A percentile compares a stretch with the other conserved stretches of the same genome.
Conservation (phyloP, 2,329 filamentous ascomycete genomes). For the Trichoderma oligosporum region DNA sequence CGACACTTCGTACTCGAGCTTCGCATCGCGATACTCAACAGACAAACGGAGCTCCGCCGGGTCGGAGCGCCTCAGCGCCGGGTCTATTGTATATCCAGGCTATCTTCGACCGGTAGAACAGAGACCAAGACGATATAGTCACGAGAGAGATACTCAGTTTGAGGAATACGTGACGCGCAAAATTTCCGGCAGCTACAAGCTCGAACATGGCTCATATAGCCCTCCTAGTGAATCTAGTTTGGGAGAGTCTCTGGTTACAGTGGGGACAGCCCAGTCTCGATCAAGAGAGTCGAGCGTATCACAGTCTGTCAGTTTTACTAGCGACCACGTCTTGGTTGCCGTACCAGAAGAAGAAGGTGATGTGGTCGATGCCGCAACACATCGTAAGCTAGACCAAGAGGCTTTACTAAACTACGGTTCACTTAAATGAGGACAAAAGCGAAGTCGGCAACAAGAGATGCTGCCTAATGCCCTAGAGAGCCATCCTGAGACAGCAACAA, state of each 20-base stretch:
- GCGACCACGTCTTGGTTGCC: slow-evolving; percentile 36
- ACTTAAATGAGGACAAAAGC: not conserved
- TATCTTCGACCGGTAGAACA: slow-evolving; percentile 25
- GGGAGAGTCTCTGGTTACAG: slow-evolving; percentile 7
- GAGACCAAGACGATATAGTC: slow-evolving; percentile 37
- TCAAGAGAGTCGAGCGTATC: slow-evolving; percentile 29
- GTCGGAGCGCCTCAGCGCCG: slow-evolving; percentile 32
- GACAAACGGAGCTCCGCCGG: slow-evolving; percentile 29
- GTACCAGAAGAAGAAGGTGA: slow-evolving; percentile 40
- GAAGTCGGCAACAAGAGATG: too few species aligned
- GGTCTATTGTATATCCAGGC: slow-evolving; percentile 25
- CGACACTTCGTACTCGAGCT: slow-evolving; percentile 28
- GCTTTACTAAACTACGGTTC: slow-evolving; percentile 7
- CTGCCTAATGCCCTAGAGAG: not conserved
- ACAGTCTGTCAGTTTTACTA: slow-evolving; percentile 36
- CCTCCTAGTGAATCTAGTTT: slow-evolving; percentile 4
- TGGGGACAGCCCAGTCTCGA: slow-evolving; percentile 22
- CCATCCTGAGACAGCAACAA: not conserved
- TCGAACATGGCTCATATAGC: slow-evolving; percentile 29
- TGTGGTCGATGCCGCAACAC: not conserved
- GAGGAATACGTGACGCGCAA: slow-evolving; percentile 43
- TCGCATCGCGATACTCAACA: slow-evolving; percentile 25
- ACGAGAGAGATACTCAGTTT: slow-evolving; percentile 46
- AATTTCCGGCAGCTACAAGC: slow-evolving; percentile 30
- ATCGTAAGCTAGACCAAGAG: slow-evolving; percentile 13